Conservation (phyloP, 306 rosid species). For the Castanopsis chinensis region DNA sequence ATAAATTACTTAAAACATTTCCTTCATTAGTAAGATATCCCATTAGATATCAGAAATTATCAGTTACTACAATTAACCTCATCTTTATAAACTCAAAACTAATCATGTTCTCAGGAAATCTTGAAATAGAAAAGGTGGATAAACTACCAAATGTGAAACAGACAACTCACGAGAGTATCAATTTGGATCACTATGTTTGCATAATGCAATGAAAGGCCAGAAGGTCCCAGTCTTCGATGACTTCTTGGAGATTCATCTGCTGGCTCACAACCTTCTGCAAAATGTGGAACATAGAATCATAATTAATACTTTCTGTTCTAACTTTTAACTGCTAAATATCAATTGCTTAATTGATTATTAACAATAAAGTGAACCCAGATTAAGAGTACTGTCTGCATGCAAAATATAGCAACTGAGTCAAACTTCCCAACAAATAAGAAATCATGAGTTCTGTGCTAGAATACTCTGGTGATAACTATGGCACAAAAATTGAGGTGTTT, state of each 20-base stretch:
- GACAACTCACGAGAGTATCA: slow-evolving; percentile 74
- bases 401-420: too few relatives aligned
- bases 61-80: not conserved
- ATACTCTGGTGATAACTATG: too few relatives aligned
- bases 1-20: too few relatives aligned
- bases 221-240: slow-evolving; percentile 69
- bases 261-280: slow-evolving; percentile 49
- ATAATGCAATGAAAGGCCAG: slow-evolving; percentile 85
- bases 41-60: not conserved
- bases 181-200: slow-evolving; percentile 86
- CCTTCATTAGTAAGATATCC: not conserved
- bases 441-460: too few relatives aligned
- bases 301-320: not conserved
- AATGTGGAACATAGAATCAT: slow-evolving; percentile 17
- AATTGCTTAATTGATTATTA: not conserved
- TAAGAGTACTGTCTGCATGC: not conserved
- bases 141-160: slow-evolving; percentile 17
- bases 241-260: slow-evolving; percentile 36
- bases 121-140: not conserved
- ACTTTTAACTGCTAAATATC: not conserved
- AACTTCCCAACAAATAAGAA: too few relatives aligned
- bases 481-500: too few relatives aligned
- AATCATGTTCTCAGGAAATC: slow-evolving; percentile 8
- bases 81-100: not conserved
- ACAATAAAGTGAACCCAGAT: not conserved